Evolutionary conservation across 495 filamentous ascomycete species (phyloP).

Genomic region (Neurospora pannonica): DNA sequence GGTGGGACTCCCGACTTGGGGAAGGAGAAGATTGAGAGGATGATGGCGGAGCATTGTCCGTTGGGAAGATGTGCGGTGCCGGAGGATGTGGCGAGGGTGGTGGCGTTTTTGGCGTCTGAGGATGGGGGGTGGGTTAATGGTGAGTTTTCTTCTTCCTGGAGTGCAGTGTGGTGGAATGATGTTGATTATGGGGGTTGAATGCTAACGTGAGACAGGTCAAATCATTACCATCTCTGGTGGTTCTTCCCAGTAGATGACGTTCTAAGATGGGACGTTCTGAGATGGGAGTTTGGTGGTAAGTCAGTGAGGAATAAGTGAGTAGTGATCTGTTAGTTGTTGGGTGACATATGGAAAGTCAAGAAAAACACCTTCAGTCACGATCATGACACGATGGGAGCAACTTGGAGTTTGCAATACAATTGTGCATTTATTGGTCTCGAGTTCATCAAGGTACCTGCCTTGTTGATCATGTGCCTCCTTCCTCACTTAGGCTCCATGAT

Average conservation of each 20-base stretch:
- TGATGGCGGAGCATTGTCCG: slow-evolving; percentile 28
- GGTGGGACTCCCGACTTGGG: slow-evolving; percentile 23
- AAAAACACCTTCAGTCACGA: no score
- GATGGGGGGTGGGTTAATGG: slow-evolving; percentile 55
- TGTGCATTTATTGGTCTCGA: background rate
- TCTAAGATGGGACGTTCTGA: background rate
- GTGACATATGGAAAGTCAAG: background rate
- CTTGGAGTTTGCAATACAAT: background rate
- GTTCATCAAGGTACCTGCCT: no score
- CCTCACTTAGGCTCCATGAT: no score
- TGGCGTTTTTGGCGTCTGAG: slow-evolving; percentile 45
- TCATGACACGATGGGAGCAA: no score
- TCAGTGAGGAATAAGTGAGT: background rate
- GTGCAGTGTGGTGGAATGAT: no score
- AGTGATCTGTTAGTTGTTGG: background rate
- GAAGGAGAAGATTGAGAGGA: slow-evolving; percentile 23
- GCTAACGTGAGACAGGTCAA: slow-evolving; percentile 16
- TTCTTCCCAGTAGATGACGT: slow-evolving; percentile 19
- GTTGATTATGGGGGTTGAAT: no score
- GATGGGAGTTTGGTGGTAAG: no score
- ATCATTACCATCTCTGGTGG: slow-evolving; percentile 28
- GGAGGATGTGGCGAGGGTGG: slow-evolving; percentile 48
- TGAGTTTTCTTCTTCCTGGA: slow-evolving; percentile 15
- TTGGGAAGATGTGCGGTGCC: slow-evolving; percentile 37
- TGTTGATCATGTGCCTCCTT: no score